Conservation (phyloP, 495 filamentous ascomycete species). For the Aspergillus coremiiformis region DNA sequence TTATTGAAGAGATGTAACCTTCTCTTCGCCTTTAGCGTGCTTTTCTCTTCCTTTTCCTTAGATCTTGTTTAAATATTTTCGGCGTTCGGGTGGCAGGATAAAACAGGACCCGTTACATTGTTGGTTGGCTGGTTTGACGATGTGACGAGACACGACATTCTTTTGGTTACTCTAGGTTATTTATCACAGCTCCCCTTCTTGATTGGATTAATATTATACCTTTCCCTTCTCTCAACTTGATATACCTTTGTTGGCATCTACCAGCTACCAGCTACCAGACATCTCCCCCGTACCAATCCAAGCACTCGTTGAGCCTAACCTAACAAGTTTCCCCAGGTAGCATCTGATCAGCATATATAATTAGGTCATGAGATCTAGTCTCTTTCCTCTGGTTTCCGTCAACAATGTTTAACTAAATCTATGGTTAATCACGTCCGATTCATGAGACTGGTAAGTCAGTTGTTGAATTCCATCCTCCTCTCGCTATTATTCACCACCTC, state of each 20-base stretch:
- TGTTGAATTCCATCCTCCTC: neutral
- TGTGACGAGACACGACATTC: slow-evolving; percentile 6
- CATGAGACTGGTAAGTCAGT: neutral
- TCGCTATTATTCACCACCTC: neutral
- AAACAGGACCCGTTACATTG: neutral
- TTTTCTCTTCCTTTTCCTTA: neutral
- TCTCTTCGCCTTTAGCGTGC: neutral
- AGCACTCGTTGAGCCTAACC: too few species aligned
- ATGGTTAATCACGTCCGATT: too few species aligned
- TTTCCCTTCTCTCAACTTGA: too few species aligned
- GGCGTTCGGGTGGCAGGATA: neutral
- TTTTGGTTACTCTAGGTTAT: neutral
- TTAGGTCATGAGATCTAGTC: too few species aligned
- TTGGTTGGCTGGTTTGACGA: neutral
- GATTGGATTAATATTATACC: slow-evolving; percentile 1
- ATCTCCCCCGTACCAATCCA: too few species aligned
- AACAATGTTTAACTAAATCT: too few species aligned
- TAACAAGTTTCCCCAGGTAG: too few species aligned
- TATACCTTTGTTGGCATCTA: too few species aligned
- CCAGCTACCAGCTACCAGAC: too few species aligned
- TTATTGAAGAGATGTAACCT: slow-evolving; percentile 30
- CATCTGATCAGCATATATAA: too few species aligned
- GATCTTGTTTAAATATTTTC: neutral
- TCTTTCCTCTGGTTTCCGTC: too few species aligned
- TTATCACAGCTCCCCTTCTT: neutral